These are phyloP conservation scores for Aureobasidium melanogenum DNA, from an alignment of 2,329 filamentous ascomycete genomes.

Conservation along the genomic window DNA sequence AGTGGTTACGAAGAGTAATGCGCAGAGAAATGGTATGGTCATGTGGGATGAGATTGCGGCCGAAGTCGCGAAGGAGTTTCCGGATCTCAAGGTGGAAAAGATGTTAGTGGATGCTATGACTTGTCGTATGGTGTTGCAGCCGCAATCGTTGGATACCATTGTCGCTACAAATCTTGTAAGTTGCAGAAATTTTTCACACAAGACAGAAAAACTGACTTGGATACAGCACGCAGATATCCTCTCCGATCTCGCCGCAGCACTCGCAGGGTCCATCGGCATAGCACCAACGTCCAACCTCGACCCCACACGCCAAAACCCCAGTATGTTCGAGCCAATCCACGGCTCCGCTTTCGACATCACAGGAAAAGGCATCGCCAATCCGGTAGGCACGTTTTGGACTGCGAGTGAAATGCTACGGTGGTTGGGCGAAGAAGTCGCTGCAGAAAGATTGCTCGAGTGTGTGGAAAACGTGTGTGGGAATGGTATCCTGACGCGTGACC, in stretches of 20 bases:
- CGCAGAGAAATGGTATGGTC: slow-evolving; percentile 58
- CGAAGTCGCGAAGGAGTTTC: slow-evolving; percentile 48
- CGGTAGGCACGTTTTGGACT: slow-evolving; percentile 52
- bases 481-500: slow-evolving; percentile 45
- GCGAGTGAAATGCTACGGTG: slow-evolving; percentile 50
- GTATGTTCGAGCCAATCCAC: slow-evolving; percentile 55
- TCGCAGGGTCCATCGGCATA: slow-evolving; percentile 64
- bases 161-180: slow-evolving; percentile 30
- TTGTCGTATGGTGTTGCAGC: slow-evolving; percentile 40
- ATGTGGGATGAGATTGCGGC: slow-evolving; percentile 57
- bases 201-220: neutral
- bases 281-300: slow-evolving; percentile 63
- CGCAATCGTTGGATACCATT: slow-evolving; percentile 30
- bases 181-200: too few species aligned
- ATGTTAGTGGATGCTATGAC: slow-evolving; percentile 63
- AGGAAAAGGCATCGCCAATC: slow-evolving; percentile 49
- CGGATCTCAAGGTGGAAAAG: slow-evolving; percentile 53
- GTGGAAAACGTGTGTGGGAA: slow-evolving; percentile 46
- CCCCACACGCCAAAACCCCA: slow-evolving; percentile 50
- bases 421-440: slow-evolving; percentile 47
- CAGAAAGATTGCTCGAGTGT: slow-evolving; percentile 40
- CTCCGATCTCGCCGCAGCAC: slow-evolving; percentile 59
- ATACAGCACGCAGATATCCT: slow-evolving; percentile 52
- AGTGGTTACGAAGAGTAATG: slow-evolving; percentile 58
- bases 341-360: slow-evolving; percentile 52